A percentile compares a stretch with the other conserved stretches of the same genome.
Conservation (phyloP, 768 basidiomycete species). For the Hirschioporus abietinus region DNA sequence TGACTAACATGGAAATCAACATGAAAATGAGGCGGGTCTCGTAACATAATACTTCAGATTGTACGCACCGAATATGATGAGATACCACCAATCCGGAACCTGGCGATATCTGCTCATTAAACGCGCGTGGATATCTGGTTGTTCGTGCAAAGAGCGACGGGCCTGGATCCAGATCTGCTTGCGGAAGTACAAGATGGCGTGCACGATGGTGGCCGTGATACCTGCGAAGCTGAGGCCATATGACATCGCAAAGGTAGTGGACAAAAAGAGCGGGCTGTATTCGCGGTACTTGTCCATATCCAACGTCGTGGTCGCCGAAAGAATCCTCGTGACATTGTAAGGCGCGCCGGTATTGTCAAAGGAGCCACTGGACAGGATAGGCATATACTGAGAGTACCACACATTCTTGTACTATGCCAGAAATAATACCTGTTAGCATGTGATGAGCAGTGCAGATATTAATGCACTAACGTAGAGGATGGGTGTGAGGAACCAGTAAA, state of each 20-base stretch:
- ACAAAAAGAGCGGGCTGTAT: conserved; percentile 21
- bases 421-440: conserved; percentile 6
- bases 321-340: conserved; percentile 24
- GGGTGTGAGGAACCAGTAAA: conserved; percentile 46
- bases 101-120: conserved; percentile 34
- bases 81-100: conserved; percentile 89
- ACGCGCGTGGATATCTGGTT: conserved; percentile 35
- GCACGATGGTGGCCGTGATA: conserved; percentile 69
- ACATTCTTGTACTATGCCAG: conserved; percentile 13
- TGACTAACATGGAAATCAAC: conserved; percentile 20
- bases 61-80: conserved; percentile 44
- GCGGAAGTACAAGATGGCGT: conserved; percentile 47
- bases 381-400: conserved; percentile 15
- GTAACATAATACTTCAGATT: background rate
- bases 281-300: conserved; percentile 11
- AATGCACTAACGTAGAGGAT: conserved; percentile 22
- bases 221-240: conserved; percentile 57
- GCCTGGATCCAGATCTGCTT: conserved; percentile 74
- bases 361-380: conserved; percentile 27
- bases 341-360: conserved; percentile 24
- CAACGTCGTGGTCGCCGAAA: conserved; percentile 15
- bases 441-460: conserved; percentile 7
- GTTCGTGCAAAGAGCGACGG: conserved; percentile 62
- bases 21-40: background rate
- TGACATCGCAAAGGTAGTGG: conserved; percentile 17